These are phyloP conservation scores for Peziza echinospora DNA, from an alignment of 495 filamentous ascomycete genomes.

Conservation along the genomic window DNA sequence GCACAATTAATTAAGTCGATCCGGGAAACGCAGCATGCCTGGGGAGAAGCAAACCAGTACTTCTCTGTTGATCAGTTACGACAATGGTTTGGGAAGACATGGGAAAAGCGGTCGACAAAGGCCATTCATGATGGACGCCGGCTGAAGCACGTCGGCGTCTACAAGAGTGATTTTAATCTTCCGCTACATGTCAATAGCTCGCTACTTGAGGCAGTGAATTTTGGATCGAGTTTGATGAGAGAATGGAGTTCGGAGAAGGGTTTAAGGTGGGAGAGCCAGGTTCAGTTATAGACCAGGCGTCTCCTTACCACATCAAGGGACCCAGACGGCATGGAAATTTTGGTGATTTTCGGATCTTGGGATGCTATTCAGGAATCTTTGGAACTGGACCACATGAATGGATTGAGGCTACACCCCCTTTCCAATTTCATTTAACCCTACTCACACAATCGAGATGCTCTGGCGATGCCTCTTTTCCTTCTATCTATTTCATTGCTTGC, in stretches of 20 bases:
- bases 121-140: conserved; percentile 9
- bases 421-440: too few species aligned
- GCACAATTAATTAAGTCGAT: conserved; percentile 8
- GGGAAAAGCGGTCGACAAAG: conserved; percentile 5
- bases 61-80: conserved; percentile 15
- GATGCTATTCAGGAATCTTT: too few species aligned
- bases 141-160: conserved; percentile 9
- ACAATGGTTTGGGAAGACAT: conserved; percentile 11
- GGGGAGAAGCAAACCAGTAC: conserved; percentile 12
- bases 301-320: too few species aligned
- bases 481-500: too few species aligned
- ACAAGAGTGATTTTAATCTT: conserved; percentile 12
- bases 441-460: too few species aligned
- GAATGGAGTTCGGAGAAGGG: conserved; percentile 15
- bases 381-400: too few species aligned
- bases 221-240: conserved; percentile 12
- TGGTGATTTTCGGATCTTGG: too few species aligned
- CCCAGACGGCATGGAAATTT: too few species aligned
- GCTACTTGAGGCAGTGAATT: conserved; percentile 17
- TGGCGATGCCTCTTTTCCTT: too few species aligned
- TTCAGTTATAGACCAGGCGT: not conserved
- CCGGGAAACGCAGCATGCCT: conserved; percentile 11
- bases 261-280: conserved; percentile 1
- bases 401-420: too few species aligned
- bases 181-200: conserved; percentile 16